phyloP scores from a whole-genome alignment of 2,329 filamentous ascomycete species.

The Colletotrichum sp. region DNA sequence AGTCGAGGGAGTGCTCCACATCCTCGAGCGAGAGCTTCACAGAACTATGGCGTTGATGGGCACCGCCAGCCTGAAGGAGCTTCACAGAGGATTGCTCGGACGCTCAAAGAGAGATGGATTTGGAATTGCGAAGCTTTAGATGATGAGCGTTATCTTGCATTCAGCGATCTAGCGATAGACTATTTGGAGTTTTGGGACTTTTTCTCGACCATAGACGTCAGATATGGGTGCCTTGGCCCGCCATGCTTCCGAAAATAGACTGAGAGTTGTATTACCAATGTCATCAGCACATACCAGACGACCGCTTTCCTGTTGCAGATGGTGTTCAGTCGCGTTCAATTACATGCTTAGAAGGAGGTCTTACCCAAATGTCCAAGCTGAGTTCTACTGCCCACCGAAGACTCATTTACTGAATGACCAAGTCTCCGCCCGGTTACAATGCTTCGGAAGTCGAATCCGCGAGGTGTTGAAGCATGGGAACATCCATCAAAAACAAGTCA shows the following conservation, averaged over 20 bases:
- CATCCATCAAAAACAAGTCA: background rate
- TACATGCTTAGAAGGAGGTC: background rate
- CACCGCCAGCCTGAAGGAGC: constrained; percentile 6
- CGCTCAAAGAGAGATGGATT: constrained; percentile 4
- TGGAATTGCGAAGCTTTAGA: constrained; percentile 10
- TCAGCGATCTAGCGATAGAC: background rate
- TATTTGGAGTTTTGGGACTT: background rate
- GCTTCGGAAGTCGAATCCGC: background rate
- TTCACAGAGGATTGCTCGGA: constrained; percentile 6
- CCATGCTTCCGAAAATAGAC: background rate
- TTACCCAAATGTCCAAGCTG: background rate
- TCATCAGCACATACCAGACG: background rate
- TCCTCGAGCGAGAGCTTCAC: constrained; percentile 9
- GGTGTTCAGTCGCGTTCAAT: background rate
- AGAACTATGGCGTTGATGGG: constrained; percentile 16
- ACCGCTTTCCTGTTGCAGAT: background rate
- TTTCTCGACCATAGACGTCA: background rate
- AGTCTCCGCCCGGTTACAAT: background rate
- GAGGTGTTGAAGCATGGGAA: background rate
- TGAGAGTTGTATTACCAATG: background rate
- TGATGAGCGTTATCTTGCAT: background rate
- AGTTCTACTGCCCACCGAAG: background rate
- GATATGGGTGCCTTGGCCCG: background rate
- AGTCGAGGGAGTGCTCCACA: constrained; percentile 17
- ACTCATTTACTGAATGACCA: background rate